Conservation (phyloP, 768 basidiomycete species). For the Sistotremastrum suecicum region DNA sequence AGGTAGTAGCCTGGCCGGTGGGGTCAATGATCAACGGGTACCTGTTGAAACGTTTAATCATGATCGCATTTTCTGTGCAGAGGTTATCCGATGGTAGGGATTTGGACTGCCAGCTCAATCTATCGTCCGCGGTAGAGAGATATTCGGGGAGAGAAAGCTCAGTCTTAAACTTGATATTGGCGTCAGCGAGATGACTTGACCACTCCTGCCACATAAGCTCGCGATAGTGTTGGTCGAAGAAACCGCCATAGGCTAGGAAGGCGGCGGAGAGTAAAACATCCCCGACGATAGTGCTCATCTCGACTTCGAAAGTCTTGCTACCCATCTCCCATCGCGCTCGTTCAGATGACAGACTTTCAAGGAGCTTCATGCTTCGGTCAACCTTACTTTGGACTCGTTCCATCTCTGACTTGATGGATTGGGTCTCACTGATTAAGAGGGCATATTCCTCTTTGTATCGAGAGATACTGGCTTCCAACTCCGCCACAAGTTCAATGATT, state of each 20-base stretch:
- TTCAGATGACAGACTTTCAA: conserved; percentile 92
- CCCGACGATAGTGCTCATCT: conserved; percentile 98
- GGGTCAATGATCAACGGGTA: conserved; percentile 98
- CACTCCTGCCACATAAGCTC: conserved; percentile 96
- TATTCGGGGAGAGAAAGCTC: conserved; percentile 93
- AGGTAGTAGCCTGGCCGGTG: conserved; percentile 91
- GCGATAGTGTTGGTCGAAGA: conserved; percentile 97
- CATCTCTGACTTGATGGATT: conserved; percentile 97
- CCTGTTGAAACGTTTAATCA: conserved; percentile 95
- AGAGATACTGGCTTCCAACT: conserved; percentile 85
- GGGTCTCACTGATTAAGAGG: conserved; percentile 87
- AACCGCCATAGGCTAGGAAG: conserved; percentile 93
- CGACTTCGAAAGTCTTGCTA: conserved; percentile 88
- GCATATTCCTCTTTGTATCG: conserved; percentile 97
- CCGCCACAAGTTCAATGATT: conserved; percentile 84
- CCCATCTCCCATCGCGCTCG: conserved; percentile 88
- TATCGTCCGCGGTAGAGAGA: conserved; percentile 92
- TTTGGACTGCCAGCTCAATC: conserved; percentile 90
- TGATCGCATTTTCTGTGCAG: conserved; percentile 98
- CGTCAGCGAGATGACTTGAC: conserved; percentile 78
- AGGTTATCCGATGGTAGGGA: conserved; percentile 91
- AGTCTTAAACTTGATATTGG: conserved; percentile 80
- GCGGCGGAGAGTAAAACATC: conserved; percentile 92
- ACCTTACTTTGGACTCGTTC: conserved; percentile 95
- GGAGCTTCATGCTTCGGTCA: conserved; percentile 87